A percentile compares a stretch with the other conserved stretches of the same genome.
phyloP scores from a whole-genome alignment of 371 early-diverging fungal species.

The Zopfochytrium polystomum region DNA sequence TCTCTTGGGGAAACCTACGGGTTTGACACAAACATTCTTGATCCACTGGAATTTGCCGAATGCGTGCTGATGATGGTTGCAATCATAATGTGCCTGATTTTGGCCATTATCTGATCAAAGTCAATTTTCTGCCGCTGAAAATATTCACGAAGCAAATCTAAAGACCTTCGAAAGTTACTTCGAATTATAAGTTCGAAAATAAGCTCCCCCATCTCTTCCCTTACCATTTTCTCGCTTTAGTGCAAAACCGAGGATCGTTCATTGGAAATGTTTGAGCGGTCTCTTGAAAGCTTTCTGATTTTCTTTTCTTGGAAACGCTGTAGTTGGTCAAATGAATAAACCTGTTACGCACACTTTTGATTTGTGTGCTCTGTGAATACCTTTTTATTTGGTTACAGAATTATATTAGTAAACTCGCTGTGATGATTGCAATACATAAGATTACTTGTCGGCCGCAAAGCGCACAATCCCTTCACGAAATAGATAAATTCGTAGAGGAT shows the following conservation, averaged over 20 bases:
- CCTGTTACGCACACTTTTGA: slow-evolving; percentile 28
- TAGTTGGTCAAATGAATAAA: slow-evolving; percentile 41
- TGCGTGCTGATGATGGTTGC: slow-evolving; percentile 38
- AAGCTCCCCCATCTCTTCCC: neutral
- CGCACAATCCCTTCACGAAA: slow-evolving; percentile 40
- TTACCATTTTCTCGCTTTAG: slow-evolving; percentile 32
- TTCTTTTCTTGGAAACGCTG: slow-evolving; percentile 33
- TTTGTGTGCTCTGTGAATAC: slow-evolving; percentile 19
- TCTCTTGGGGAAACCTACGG: slow-evolving; percentile 7
- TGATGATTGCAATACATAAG: neutral
- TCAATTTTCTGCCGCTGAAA: slow-evolving; percentile 23
- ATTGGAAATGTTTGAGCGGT: slow-evolving; percentile 5
- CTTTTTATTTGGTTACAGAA: slow-evolving; percentile 6
- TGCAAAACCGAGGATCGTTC: slow-evolving; percentile 25
- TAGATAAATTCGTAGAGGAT: slow-evolving; percentile 44
- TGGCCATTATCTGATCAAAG: slow-evolving; percentile 22
- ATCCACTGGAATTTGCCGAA: slow-evolving; percentile 28
- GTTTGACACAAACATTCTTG: slow-evolving; percentile 25
- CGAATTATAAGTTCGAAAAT: neutral
- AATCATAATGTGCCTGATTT: slow-evolving; percentile 25
- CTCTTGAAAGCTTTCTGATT: neutral
- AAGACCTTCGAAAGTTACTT: slow-evolving; percentile 16
- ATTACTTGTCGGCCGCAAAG: slow-evolving; percentile 38
- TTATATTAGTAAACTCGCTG: neutral
- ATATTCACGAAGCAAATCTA: slow-evolving; percentile 30